These are phyloP conservation scores for Bothriochloa decipiens DNA, from an alignment of 176 grass and related monocot genomes.

Conservation along the genomic window DNA sequence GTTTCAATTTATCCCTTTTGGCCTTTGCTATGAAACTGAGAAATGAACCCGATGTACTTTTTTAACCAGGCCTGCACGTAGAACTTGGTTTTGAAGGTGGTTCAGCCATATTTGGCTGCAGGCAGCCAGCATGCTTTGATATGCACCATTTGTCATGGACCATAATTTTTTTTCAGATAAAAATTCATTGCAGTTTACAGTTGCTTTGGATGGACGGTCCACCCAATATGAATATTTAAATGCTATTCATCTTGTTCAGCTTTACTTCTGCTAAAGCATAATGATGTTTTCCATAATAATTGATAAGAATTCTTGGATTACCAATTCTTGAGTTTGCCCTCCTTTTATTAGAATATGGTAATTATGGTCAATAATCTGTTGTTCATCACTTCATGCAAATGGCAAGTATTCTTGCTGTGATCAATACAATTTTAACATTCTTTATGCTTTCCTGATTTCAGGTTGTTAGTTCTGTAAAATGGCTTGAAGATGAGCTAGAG, in stretches of 20 bases:
- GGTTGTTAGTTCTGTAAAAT: slow-evolving; percentile 99
- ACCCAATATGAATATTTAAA: neutral
- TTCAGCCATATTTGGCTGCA: neutral
- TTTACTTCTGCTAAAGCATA: neutral
- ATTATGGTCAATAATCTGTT: neutral
- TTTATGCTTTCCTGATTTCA: slow-evolving; percentile 52
- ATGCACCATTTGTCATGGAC: neutral
- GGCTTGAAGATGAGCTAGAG: slow-evolving; percentile 99
- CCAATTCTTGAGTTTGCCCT: neutral
- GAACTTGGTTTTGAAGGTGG: slow-evolving; percentile 7
- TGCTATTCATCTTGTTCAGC: neutral
- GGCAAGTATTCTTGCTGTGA: neutral
- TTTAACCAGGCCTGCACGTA: neutral
- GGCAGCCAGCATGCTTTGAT: neutral
- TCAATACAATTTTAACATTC: slow-evolving; percentile 16
- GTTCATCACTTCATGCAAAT: neutral
- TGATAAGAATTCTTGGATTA: slow-evolving; percentile 1
- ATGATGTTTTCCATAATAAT: neutral
- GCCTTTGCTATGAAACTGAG: neutral
- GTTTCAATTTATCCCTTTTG: neutral
- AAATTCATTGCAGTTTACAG: neutral
- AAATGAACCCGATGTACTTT: neutral
- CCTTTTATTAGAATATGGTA: slow-evolving; percentile 11
- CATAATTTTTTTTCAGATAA: neutral
- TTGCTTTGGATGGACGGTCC: neutral